Base-by-base conservation (phyloP, 768 basidiomycete genomes). In the Amyloporia xantha region DNA sequence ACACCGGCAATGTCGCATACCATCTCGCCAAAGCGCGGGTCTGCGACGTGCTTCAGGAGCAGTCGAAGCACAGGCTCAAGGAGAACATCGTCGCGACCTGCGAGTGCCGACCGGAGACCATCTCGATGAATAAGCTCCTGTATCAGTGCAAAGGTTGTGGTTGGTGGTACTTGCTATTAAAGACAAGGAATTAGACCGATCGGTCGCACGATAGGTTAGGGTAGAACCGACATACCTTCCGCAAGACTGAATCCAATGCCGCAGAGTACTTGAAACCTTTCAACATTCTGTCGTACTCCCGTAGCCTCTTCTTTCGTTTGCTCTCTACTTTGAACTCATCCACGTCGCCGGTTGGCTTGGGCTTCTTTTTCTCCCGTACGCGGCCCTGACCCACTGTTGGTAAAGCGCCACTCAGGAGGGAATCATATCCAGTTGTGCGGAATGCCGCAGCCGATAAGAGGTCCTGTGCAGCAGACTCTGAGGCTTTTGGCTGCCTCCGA, bases 241-340 rank as follows among this genome's bases (percentile, higher is more conserved):
- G 80, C 49, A 98, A 67, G 11, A 94, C 93, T 4, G 91, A 82
- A 68, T 99, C 95, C 47, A 99, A 69, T 4, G 96, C 96, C 28
- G 91, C 91, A 6, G 86, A 86, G 66, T 99, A 98, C 61, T 89
- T 90, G 75, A 98, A 99, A 33, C 70, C 74, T 66, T 98, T 98
- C 42, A 99, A 72, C 44, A 91, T 70, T 58, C 79, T 79, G 65
- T 99, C 96, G 66, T 96, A 96, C 48, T 91, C 86, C 64, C 78
- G 85, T 41, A 98, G 68, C 52, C 79, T 77, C 62, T 77, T 83
- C 62, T 69, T 78, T 50, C 84, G 75, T 63, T 78, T 78, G 48
- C 74, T 81, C 67, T 91, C 86, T 13, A 95, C 77, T 55, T 79
- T 79, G 48, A 89, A 75, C 63, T 97, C 94, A 49, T 89, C 77